Conservation (phyloP, 179 eudicot genomes). For the Corrigiola litoralis region DNA sequence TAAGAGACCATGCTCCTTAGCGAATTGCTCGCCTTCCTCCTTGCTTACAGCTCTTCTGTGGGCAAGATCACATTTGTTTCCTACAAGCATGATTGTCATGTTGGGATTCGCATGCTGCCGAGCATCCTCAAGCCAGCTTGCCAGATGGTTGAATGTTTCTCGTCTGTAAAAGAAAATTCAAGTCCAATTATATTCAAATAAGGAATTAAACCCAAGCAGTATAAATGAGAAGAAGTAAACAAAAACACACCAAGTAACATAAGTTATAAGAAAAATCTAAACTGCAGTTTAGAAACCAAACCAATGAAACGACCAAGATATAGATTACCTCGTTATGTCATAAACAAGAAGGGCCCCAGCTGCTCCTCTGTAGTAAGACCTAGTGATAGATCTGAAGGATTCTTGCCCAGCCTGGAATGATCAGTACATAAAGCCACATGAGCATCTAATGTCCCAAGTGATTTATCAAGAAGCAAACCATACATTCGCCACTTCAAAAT, state of each 20-base stretch:
- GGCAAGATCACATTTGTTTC: slow-evolving; percentile 68
- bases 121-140: slow-evolving; percentile 88
- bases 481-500: too few species aligned
- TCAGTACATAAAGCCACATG: not conserved
- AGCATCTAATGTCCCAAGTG: not conserved
- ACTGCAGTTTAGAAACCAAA: not conserved
- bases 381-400: slow-evolving; percentile 70
- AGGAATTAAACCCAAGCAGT: not conserved
- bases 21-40: slow-evolving; percentile 92
- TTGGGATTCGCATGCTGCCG: slow-evolving; percentile 85
- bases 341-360: slow-evolving; percentile 84
- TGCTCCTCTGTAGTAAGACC: slow-evolving; percentile 80
- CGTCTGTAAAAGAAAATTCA: slow-evolving; percentile 34
- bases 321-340: slow-evolving; percentile 66
- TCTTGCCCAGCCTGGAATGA: slow-evolving; percentile 71
- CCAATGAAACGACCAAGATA: not conserved
- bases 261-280: not conserved
- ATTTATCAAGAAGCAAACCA: not conserved
- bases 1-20: slow-evolving; percentile 76
- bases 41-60: slow-evolving; percentile 79
- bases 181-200: not conserved
- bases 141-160: slow-evolving; percentile 82
- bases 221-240: not conserved
- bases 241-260: not conserved
- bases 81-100: slow-evolving; percentile 83